A percentile compares a stretch with the other conserved stretches of the same genome.
phyloP scores from a whole-genome alignment of 2,329 filamentous ascomycete genomes.

The Didymella glomerata region DNA sequence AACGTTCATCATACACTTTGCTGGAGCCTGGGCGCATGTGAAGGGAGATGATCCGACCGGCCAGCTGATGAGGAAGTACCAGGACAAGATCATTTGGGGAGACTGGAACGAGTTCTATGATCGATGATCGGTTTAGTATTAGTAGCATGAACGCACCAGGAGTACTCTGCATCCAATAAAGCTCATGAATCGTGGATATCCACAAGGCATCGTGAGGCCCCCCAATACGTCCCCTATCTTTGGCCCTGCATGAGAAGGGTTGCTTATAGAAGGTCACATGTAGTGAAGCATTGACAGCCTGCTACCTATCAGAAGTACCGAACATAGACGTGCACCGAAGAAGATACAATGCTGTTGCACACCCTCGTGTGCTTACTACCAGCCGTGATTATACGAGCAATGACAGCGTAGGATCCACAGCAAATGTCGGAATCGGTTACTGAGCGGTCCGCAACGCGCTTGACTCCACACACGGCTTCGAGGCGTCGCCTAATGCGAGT shows the following conservation, averaged over 20 bases:
- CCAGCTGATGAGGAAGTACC: conserved; percentile 51
- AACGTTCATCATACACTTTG: conserved; percentile 53
- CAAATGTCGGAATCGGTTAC: conserved; percentile 13
- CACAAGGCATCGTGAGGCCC: neutral
- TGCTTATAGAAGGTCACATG: neutral
- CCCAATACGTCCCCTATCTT: neutral
- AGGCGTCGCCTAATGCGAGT: conserved; percentile 14
- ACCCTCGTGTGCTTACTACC: neutral
- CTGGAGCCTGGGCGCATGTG: conserved; percentile 54
- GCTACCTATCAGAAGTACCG: neutral
- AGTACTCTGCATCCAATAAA: neutral
- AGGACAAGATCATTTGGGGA: conserved; percentile 44
- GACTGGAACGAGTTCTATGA: conserved; percentile 44
- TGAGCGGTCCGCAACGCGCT: conserved; percentile 10
- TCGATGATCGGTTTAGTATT: neutral
- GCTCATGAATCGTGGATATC: neutral
- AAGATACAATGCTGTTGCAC: neutral
- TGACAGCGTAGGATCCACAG: conserved; percentile 18
- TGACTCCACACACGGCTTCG: conserved; percentile 5
- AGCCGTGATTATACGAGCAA: conserved; percentile 10
- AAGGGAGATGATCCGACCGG: conserved; percentile 52
- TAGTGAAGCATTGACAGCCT: neutral
- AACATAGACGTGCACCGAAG: neutral
- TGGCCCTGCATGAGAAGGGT: too few relatives aligned
- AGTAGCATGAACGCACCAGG: neutral